These are phyloP conservation scores for Tricholoma furcatifolium DNA, from an alignment of 768 basidiomycete genomes.

Conservation along the genomic window DNA sequence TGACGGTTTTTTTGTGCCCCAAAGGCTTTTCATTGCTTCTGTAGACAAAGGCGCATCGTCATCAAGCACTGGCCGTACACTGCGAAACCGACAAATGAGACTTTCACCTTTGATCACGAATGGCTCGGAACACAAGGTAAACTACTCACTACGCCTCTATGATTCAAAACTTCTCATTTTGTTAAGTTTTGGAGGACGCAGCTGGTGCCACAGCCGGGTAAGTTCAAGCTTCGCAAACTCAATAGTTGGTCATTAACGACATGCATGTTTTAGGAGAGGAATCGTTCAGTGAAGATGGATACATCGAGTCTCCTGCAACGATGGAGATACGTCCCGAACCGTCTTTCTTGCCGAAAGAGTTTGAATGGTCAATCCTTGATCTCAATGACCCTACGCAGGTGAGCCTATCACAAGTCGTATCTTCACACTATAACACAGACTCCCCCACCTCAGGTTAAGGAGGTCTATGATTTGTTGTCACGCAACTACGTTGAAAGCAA, in stretches of 20 bases:
- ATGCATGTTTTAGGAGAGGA: slow-evolving; percentile 49
- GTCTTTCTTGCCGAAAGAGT: slow-evolving; percentile 86
- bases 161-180: neutral
- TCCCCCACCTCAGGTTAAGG: slow-evolving; percentile 85
- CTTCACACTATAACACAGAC: neutral
- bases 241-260: neutral
- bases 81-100: too few relatives aligned
- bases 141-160: slow-evolving; percentile 15
- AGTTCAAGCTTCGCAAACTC: slow-evolving; percentile 8
- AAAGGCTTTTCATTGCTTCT: too few relatives aligned
- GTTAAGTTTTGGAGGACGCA: slow-evolving; percentile 95
- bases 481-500: slow-evolving; percentile 96
- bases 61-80: too few relatives aligned
- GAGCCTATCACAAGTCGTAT: too few relatives aligned
- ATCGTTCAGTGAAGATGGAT: slow-evolving; percentile 73
- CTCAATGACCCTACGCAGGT: slow-evolving; percentile 77
- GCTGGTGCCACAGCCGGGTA: slow-evolving; percentile 89
- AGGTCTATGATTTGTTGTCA: slow-evolving; percentile 89
- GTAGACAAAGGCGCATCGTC: too few relatives aligned
- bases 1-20: too few relatives aligned
- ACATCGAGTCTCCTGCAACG: slow-evolving; percentile 83
- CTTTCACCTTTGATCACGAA: too few relatives aligned
- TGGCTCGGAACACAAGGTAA: slow-evolving; percentile 91
- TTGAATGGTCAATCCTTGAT: slow-evolving; percentile 87
- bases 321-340: slow-evolving; percentile 87